Evolutionary conservation across 352 stramenopile species (phyloP).

Genomic region (Blastocystis sp.): DNA sequence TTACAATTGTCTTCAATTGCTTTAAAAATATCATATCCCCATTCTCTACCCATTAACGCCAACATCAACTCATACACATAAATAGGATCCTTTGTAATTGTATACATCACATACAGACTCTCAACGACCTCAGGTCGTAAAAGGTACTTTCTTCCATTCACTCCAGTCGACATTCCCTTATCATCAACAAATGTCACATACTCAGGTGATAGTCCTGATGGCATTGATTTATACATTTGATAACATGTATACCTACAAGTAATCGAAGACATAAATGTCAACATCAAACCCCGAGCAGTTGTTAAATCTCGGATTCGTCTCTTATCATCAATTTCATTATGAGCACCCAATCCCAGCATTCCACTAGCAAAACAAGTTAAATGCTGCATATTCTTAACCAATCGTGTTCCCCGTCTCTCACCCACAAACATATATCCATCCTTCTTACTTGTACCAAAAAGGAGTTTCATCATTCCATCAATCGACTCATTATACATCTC

Average conservation of each 20-base stretch:
- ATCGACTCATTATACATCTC: slow-evolving; percentile 87
- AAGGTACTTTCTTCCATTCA: slow-evolving; percentile 81
- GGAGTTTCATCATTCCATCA: slow-evolving; percentile 83
- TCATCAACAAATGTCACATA: slow-evolving; percentile 79
- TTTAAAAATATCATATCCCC: slow-evolving; percentile 89
- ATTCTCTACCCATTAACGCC: slow-evolving; percentile 77
- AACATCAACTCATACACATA: slow-evolving; percentile 86
- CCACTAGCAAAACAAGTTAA: slow-evolving; percentile 90
- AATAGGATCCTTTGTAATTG: slow-evolving; percentile 80
- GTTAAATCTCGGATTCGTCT: not conserved
- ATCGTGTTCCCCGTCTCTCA: slow-evolving; percentile 71
- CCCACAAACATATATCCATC: slow-evolving; percentile 77
- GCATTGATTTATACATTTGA: slow-evolving; percentile 86
- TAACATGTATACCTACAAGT: slow-evolving; percentile 87
- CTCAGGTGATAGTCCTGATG: slow-evolving; percentile 87
- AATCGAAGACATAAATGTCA: too few species aligned
- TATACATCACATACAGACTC: slow-evolving; percentile 90
- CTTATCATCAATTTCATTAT: slow-evolving; percentile 72
- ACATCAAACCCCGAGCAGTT: slow-evolving; percentile 71
- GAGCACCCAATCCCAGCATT: slow-evolving; percentile 86
- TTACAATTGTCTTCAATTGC: slow-evolving; percentile 86
- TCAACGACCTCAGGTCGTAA: slow-evolving; percentile 91
- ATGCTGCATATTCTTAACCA: slow-evolving; percentile 87
- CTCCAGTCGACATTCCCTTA: slow-evolving; percentile 71
- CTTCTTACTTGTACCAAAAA: slow-evolving; percentile 76